Percentiles rank a stretch among this genome's conserved stretches.
phyloP scores from a whole-genome alignment of 2,329 filamentous ascomycete species.

The Fusarium cicatricum region DNA sequence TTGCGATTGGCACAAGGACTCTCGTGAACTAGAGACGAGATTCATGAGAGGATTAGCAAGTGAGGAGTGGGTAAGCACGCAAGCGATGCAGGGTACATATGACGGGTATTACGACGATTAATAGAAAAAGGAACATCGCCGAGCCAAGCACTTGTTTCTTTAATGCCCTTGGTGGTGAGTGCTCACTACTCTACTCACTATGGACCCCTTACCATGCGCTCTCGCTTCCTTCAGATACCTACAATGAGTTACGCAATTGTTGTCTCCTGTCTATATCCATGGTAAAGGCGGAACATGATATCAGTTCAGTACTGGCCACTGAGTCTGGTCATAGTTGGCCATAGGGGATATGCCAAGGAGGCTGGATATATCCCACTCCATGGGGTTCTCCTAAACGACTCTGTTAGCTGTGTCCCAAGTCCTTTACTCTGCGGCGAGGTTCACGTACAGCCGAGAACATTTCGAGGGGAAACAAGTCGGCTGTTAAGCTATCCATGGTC shows the following conservation, averaged over 20 bases:
- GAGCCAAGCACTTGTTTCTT: neutral
- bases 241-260: neutral
- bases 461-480: conserved; percentile 28
- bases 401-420: conserved; percentile 8
- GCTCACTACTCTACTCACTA: neutral
- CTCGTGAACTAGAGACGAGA: conserved; percentile 62
- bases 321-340: conserved; percentile 11
- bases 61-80: conserved; percentile 71
- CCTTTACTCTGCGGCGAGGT: neutral
- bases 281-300: neutral
- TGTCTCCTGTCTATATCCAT: neutral
- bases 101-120: conserved; percentile 62
- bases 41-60: conserved; percentile 64
- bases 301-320: conserved; percentile 28
- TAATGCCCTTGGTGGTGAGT: neutral
- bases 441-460: conserved; percentile 32
- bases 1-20: conserved; percentile 81
- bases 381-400: conserved; percentile 28
- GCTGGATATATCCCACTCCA: conserved; percentile 40
- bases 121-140: neutral
- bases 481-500: conserved; percentile 21
- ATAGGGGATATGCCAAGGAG: conserved; percentile 33
- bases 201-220: neutral
- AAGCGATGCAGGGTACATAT: conserved; percentile 66
- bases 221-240: neutral